These are phyloP conservation scores for Circinella umbellata DNA, from an alignment of 371 early-diverging fungal species.

Conservation along the genomic window DNA sequence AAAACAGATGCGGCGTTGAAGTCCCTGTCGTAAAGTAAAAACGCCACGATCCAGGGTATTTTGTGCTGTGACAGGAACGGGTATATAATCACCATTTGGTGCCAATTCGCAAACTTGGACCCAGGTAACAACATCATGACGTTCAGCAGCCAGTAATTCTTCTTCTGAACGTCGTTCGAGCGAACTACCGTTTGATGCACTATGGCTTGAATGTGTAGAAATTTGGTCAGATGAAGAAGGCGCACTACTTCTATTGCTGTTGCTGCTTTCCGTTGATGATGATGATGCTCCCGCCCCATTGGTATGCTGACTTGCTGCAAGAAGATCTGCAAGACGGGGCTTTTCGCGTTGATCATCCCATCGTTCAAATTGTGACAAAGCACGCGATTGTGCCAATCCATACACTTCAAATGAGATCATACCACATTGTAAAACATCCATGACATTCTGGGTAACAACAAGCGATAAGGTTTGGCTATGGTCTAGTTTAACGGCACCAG, in stretches of 20 bases:
- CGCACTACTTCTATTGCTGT: background rate
- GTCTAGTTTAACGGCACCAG: slow-evolving; percentile 54
- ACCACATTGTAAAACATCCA: slow-evolving; percentile 51
- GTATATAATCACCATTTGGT: slow-evolving; percentile 73
- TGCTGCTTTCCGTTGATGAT: background rate
- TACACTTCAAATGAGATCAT: slow-evolving; percentile 66
- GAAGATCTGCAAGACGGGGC: slow-evolving; percentile 15
- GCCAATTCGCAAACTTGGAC: slow-evolving; percentile 73
- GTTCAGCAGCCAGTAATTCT: slow-evolving; percentile 61
- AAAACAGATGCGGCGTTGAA: slow-evolving; percentile 80
- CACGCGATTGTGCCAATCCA: slow-evolving; percentile 54
- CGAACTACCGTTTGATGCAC: background rate
- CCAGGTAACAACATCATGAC: slow-evolving; percentile 75
- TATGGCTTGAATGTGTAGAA: slow-evolving; percentile 10
- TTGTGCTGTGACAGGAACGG: slow-evolving; percentile 69
- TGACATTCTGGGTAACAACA: slow-evolving; percentile 47
- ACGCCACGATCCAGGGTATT: slow-evolving; percentile 60
- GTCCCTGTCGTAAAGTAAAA: slow-evolving; percentile 81
- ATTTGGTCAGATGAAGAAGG: background rate
- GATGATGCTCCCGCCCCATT: slow-evolving; percentile 2
- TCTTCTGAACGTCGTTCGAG: slow-evolving; percentile 68
- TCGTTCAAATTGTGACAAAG: slow-evolving; percentile 35
- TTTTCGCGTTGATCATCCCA: slow-evolving; percentile 48
- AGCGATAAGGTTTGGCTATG: slow-evolving; percentile 68
- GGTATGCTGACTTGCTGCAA: slow-evolving; percentile 15